Conservation (phyloP, 495 filamentous ascomycete genomes). For the Aspergillus avenaceus region DNA sequence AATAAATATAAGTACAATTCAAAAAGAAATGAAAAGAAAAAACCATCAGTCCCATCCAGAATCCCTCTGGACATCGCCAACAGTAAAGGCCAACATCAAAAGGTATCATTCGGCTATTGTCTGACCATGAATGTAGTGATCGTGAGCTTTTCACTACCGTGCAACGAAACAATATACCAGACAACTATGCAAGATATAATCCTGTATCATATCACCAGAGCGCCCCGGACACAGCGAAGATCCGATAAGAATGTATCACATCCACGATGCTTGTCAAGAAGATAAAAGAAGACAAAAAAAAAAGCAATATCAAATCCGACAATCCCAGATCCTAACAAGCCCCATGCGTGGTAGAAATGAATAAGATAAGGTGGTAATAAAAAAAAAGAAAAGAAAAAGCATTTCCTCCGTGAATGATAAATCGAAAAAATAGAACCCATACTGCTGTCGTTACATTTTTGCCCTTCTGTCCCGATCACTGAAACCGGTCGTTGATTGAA, state of each 20-base stretch:
- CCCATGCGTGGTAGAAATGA: neutral
- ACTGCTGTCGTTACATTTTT: neutral
- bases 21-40: too few species aligned
- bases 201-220: constrained; percentile 25
- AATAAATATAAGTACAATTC: constrained; percentile 1
- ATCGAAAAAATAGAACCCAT: neutral
- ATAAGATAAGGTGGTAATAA: too few species aligned
- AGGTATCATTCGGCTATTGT: constrained; percentile 1
- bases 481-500: neutral
- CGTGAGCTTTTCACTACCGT: neutral
- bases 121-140: neutral
- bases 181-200: constrained; percentile 18
- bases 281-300: constrained; percentile 10
- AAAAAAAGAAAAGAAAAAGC: too few species aligned
- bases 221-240: constrained; percentile 19
- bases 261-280: constrained; percentile 18
- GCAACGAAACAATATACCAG: neutral
- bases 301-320: constrained; percentile 1
- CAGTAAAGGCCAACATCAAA: neutral
- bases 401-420: neutral
- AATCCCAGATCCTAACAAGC: neutral
- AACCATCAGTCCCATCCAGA: neutral
- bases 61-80: neutral
- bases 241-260: constrained; percentile 12
- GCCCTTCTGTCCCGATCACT: neutral